Conservation (phyloP, 2,329 filamentous ascomycete species). For the Cladosporium sphaerospermum region DNA sequence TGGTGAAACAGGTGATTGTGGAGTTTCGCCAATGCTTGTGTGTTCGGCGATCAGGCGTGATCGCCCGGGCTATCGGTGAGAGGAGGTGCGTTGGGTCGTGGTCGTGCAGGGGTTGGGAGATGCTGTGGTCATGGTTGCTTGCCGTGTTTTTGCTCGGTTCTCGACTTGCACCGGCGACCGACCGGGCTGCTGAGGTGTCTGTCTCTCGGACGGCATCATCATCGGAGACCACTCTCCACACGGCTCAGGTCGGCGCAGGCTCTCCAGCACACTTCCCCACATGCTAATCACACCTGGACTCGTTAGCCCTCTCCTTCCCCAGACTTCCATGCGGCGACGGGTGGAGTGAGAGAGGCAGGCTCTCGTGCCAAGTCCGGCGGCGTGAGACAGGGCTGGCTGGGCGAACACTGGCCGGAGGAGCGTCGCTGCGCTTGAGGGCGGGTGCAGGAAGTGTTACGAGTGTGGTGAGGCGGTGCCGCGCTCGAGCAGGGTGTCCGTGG, state of each 20-base stretch:
- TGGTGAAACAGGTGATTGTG: no score
- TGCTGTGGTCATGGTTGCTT: no score
- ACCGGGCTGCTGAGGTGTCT: background rate
- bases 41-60: no score
- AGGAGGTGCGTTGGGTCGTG: no score
- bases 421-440: background rate
- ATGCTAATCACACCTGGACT: no score
- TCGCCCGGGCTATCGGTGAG: no score
- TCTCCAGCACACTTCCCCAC: background rate
- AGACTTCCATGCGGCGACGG: background rate
- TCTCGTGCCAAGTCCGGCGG: background rate
- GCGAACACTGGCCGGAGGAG: slow-evolving; percentile 3
- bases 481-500: background rate
- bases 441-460: background rate
- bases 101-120: no score
- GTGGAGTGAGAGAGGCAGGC: no score
- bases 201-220: no score
- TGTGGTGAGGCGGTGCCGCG: background rate
- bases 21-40: no score
- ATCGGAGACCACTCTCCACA: no score
- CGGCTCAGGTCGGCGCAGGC: background rate
- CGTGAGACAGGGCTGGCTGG: slow-evolving; percentile 4
- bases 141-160: no score
- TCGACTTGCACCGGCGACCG: background rate
- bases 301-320: background rate